Base-by-base conservation (phyloP, 345 rosid species). In the Rhodomyrtus tomentosa region DNA sequence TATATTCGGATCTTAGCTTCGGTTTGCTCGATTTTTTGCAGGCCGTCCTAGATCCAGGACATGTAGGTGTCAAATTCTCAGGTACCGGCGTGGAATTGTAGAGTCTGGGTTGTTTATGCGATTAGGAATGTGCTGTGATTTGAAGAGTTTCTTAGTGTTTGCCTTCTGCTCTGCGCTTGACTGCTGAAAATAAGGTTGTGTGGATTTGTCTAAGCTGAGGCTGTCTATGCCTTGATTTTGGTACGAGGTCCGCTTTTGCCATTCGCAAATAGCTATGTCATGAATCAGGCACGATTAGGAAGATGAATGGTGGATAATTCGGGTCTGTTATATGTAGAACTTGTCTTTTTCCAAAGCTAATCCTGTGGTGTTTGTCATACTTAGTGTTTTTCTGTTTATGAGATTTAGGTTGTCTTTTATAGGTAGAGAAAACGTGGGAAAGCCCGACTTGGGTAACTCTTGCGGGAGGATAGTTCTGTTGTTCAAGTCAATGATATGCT, bases 1-100 rank as follows among this genome's bases (percentile, higher is more conserved):
- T 15, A 3, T 0, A 21, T 55, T 55, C 45, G 36, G 82, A 81
- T 85, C 83, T 81, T 3, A 81, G 49, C 22, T 84, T 51, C 86
- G 2, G 5, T 50, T 84, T 40, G 49, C n/a, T 85, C 79, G 88
- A 13, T 40, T 81, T 86, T 86, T 36, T n/a, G 54, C 91, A 95
- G 98, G 93, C 99, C 21, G 99, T 95, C 90, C 84, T 94, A 87
- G 98, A 97, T 94, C 93, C 96, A 82, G 93, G 90, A 15, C 93
- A 91, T 22, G 90, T 91, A 84, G 50, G 93, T 82, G 96, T 95
- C 87, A 90, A 94, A 88, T 95, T 97, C 85, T 2, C 95, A 80
- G 98, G 99, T 94, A 85, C 36, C 38, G 73, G 20, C 3, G 73
- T 18, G 21, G 18, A 59, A 59, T 27, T 27, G 38, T 27, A 38